Evolutionary conservation across 2,329 filamentous ascomycete genomes (phyloP).

Genomic region (Ustulina deusta): DNA sequence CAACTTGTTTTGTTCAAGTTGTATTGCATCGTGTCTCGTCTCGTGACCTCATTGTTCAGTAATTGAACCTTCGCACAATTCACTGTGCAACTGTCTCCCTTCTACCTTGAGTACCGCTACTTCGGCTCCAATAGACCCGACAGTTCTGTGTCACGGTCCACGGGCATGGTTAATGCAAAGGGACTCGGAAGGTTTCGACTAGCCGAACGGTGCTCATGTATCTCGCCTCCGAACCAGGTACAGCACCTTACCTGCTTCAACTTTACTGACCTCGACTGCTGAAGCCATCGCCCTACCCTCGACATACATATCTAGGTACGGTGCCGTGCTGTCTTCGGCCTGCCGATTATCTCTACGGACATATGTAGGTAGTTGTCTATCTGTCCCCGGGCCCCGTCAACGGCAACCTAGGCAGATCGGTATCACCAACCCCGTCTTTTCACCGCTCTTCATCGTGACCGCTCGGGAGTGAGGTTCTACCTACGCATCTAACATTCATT

Average conservation of each 20-base stretch:
- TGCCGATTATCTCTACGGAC: constrained; percentile 4
- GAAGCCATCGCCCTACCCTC: background rate
- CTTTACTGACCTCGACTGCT: background rate
- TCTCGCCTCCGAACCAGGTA: background rate
- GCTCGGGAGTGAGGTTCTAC: background rate
- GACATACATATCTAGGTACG: background rate
- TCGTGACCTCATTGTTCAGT: background rate
- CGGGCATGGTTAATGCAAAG: constrained; percentile 2
- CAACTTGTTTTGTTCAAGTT: background rate
- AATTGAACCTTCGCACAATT: background rate
- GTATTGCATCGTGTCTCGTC: background rate
- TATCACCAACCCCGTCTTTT: background rate
- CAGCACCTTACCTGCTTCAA: constrained; percentile 10
- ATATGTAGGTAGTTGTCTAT: too few relatives aligned
- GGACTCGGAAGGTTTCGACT: constrained; percentile 2
- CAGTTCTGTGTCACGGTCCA: background rate
- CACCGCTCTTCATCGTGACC: background rate
- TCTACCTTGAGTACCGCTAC: background rate
- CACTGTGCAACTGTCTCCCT: background rate
- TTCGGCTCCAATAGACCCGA: background rate
- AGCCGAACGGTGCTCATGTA: background rate
- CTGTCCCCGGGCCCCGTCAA: constrained; percentile 4
- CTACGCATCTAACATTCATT: constrained; percentile 10
- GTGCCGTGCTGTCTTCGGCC: background rate
- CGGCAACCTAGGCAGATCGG: constrained; percentile 3